Base-by-base conservation (phyloP, 192 early-diverging fungal species). In the Podila horticola region DNA sequence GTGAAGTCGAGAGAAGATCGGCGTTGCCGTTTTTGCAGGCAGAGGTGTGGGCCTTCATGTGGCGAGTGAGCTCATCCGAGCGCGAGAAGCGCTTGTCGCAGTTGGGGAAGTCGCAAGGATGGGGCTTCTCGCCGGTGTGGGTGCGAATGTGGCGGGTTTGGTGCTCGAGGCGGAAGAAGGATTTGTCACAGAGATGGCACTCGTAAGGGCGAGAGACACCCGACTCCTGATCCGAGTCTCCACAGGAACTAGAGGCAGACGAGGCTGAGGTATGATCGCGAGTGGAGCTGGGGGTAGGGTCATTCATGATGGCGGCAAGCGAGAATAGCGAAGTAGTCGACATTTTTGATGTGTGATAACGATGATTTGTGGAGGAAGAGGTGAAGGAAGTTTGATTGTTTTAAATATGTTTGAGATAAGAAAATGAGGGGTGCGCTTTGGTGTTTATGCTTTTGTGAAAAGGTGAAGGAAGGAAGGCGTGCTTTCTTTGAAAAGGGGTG, bases 41-140 rank as follows among this genome's bases (percentile, higher is more conserved):
- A 8, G 88, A 86, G 58, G 84, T 84, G 70, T 92, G 91, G 62
- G 87, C 88, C 58, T 90, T 84, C 65, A 79, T 71, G 79, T 95
- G 94, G 36, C 94, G 86, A 4, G 93, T 93, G 34, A 95, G 87
- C 79, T 95, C 94, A 72, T 93, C 93, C 11, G 90, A 91, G 50
- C 93, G 86, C 13, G 91, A 91, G 71, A 96, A 96, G 29, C 89
- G 88, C 83, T 93, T 93, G 69, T 90, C 90, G 82, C 95, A 96
- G 67, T 91, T 91, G 33, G 90, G 85, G 66, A 90, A 91, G 45
- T 88, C 89, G 83, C 95, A 96, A 24, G 85, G 84, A 74, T 94
- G 91, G 6, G 95, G 95, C 62, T 92, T 91, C 83, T 96, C 95
- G 60, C 95, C 95, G 2, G 95, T 96, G 77, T 96, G 95, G 8